Base-by-base conservation (phyloP, 192 early-diverging fungal genomes). In the Dimargaris xerosporica region DNA sequence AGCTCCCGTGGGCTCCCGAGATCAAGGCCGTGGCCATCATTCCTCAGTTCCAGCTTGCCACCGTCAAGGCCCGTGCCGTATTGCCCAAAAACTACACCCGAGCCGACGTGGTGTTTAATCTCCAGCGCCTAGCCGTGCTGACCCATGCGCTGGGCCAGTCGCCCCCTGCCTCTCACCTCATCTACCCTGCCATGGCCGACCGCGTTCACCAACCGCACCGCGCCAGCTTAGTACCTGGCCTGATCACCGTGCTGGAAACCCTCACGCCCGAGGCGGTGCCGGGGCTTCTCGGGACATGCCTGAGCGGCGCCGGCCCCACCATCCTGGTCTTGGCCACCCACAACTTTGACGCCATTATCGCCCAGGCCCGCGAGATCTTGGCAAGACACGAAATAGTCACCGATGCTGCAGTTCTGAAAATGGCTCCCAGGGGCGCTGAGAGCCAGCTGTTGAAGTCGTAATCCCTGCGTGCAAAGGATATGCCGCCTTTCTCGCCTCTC, bases 221-320 rank as follows among this genome's bases (percentile, higher is more conserved):
- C 42, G 87, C 85, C 66, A 83, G 90, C 68, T 76, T 99, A 69
- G 86, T 99, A 44, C 96, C 96, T 11, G 96, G 96, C 26, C 77
- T 99, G 54, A 75, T 90, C 29, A 80, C 94, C 66, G 88, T 97
- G 71, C 73, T 99, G 28, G 63, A 76, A 15, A 74, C 84, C 19
- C 82, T 87, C 31, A 85, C 81, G 29, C 88, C 87, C 17, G 80
- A 80, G 62, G 82, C 80, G 29, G 71, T 82, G 29, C 88, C 88
- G 0, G 94, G 94, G 6, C 71, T 99, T 19, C 78, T 96, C 5
- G 96, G 96, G 11, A 84, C 91, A 34, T 96, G 94, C 64, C 74
- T 98, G 51, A 90, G 86, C 64, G 96, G 96, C 51, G 96, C 96
- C 4, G 96, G 96, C 1, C 96, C 96, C 23, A 97, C 94, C 39